A percentile compares a stretch with the other conserved stretches of the same genome.
Conservation (phyloP, 1,139 yeast genomes). For the Taiozyma onychis region DNA sequence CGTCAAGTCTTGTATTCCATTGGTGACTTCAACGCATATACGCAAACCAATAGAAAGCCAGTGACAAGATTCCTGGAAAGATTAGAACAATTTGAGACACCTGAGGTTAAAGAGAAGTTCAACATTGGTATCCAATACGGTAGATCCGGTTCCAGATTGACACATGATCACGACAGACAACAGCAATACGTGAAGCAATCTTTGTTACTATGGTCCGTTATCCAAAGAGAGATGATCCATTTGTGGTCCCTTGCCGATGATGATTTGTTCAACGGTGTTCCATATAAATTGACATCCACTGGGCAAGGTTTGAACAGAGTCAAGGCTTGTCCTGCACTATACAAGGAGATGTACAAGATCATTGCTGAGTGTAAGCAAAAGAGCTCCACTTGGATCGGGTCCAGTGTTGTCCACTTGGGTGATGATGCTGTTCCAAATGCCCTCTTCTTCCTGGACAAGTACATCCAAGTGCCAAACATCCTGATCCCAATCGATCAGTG, state of each 20-base stretch:
- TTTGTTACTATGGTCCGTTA: conserved; percentile 62
- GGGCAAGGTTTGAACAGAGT: conserved; percentile 76
- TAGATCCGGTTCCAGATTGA: conserved; percentile 56
- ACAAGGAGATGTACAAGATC: conserved; percentile 63
- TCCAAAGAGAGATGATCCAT: conserved; percentile 67
- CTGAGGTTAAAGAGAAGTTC: conserved; percentile 33
- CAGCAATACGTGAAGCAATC: conserved; percentile 56
- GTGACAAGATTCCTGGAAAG: conserved; percentile 52
- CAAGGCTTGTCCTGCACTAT: conserved; percentile 60
- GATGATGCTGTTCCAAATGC: conserved; percentile 80
- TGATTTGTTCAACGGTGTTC: conserved; percentile 48
- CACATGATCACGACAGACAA: conserved; percentile 66
- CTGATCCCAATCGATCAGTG: conserved; percentile 62
- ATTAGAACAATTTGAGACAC: conserved; percentile 42
- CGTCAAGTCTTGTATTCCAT: conserved; percentile 64
- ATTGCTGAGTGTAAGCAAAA: conserved; percentile 53
- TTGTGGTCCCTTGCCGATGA: conserved; percentile 70
- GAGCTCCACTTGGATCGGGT: conserved; percentile 67
- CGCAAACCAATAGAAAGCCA: conserved; percentile 62
- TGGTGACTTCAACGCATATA: conserved; percentile 68
- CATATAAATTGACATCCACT: conserved; percentile 57
- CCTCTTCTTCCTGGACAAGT: conserved; percentile 65
- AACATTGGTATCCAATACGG: conserved; percentile 62
- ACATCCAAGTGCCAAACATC: conserved; percentile 68
- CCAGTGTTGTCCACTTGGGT: conserved; percentile 70